phyloP scores from a whole-genome alignment of 2,329 filamentous ascomycete genomes.

The Nothopassalora personata region DNA sequence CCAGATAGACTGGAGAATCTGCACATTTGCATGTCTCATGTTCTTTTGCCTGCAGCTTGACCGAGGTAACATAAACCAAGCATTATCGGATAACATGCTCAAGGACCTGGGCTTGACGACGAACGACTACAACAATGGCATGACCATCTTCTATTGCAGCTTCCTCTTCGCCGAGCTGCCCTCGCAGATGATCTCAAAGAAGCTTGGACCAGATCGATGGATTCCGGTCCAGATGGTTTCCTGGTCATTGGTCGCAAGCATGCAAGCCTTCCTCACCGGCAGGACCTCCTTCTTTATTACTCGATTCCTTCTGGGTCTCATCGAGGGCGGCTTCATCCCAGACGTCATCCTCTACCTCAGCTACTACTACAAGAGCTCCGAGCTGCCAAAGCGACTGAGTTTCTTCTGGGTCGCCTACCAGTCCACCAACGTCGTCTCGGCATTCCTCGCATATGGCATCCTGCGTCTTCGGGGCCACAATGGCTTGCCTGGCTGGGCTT shows the following conservation, averaged over 20 bases:
- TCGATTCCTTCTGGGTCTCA: conserved; percentile 37
- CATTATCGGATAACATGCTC: conserved; percentile 37
- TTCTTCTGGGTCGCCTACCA: conserved; percentile 66
- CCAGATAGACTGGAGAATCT: conserved; percentile 49
- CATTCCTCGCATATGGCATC: conserved; percentile 54
- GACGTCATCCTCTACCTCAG: conserved; percentile 58
- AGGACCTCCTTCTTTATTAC: conserved; percentile 36
- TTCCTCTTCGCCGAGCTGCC: conserved; percentile 56
- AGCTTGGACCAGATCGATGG: conserved; percentile 42
- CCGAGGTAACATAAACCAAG: conserved; percentile 57
- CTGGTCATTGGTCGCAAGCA: conserved; percentile 42
- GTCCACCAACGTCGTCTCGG: conserved; percentile 50
- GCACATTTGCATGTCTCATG: conserved; percentile 49
- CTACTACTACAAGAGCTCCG: conserved; percentile 69
- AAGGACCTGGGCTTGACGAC: conserved; percentile 46
- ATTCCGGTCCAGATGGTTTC: conserved; percentile 36
- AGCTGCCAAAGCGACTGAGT: conserved; percentile 62
- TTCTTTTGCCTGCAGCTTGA: conserved; percentile 52
- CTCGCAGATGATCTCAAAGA: conserved; percentile 40
- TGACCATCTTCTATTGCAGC: conserved; percentile 66
- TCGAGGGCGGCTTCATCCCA: conserved; percentile 53
- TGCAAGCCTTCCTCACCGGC: conserved; percentile 31
- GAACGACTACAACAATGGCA: conserved; percentile 46
- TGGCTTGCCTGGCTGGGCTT: conserved; percentile 50
- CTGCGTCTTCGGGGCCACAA: conserved; percentile 42